A percentile compares a stretch with the other conserved stretches of the same genome.
Evolutionary conservation across 352 stramenopile genomes (phyloP).

Genomic region (Phytophthora sansomeana): DNA sequence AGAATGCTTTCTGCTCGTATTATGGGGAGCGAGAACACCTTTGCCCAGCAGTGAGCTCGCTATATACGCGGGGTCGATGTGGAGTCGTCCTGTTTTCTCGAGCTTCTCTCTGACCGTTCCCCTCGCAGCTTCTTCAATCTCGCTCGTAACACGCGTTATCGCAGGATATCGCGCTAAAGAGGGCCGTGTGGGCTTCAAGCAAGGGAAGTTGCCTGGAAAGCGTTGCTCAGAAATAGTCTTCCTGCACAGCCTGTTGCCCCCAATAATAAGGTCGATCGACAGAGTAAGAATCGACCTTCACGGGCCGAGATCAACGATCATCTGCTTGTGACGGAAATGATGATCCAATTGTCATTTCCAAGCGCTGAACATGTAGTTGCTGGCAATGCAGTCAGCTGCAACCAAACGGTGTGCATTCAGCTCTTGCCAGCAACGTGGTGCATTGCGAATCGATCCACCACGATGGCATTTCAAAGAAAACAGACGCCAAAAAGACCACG

Average conservation of each 20-base stretch:
- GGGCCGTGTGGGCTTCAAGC: no score
- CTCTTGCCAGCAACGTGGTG: neutral
- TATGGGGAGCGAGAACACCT: neutral
- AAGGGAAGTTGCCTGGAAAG: neutral
- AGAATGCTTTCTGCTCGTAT: neutral
- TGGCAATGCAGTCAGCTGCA: no score
- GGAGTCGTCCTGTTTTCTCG: conserved; percentile 14
- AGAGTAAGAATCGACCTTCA: no score
- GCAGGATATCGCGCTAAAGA: neutral
- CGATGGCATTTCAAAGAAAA: neutral
- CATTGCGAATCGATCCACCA: neutral
- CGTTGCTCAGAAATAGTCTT: neutral
- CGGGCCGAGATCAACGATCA: neutral
- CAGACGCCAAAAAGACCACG: neutral
- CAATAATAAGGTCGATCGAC: no score
- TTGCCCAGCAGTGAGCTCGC: neutral
- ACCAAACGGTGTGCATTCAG: neutral
- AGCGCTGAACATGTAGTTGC: no score
- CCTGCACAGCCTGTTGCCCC: no score
- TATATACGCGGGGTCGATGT: conserved; percentile 1
- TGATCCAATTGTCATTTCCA: neutral
- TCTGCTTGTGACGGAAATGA: neutral
- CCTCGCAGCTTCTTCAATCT: conserved; percentile 8
- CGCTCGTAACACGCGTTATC: conserved; percentile 7
- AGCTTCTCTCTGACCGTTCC: conserved; percentile 17